Base-by-base conservation (phyloP, 768 basidiomycete species). In the Holtermannia corniformis region DNA sequence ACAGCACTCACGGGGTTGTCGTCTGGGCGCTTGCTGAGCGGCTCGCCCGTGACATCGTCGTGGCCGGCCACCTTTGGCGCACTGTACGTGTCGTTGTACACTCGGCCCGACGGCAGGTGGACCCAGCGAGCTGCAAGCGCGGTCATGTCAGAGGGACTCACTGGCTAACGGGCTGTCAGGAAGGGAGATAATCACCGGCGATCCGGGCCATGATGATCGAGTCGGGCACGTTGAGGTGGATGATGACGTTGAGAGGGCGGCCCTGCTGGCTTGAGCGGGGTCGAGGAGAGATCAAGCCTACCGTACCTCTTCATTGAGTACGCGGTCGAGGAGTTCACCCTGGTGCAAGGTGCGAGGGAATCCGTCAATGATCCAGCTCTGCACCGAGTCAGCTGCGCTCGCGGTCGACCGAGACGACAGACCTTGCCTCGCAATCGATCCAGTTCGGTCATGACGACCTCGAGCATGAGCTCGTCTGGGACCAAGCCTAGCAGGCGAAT, bases 281-380 rank as follows among this genome's bases (percentile, higher is more conserved):
- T 47, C 4, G 26, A 22, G 10, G 14, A 25, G 26, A 22, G 20
- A 22, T 47, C 19, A 11, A 47, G 19, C 5, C 19, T 44, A 44
- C 7, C 23, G 10, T 27, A 65, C 64, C 56, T 69, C 63, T 45
- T 62, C 54, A 26, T 61, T 64, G 22, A 73, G 52, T 12, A 66
- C 68, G 1, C 52, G 43, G 49, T 74, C 73, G 16, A 74, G 61
- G 24, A 72, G 52, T 44, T 60, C 59, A 3, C 70, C 73, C 52
- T 74, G 73, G 48, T 61, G 61, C 26, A 74, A 54, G 11, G 73
- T 74, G 10, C 73, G 61, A 3, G 73, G 73, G 54, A 72, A 74
- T 0, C 73, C 73, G 44, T 74, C 73, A 1, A 74, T 50, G 47
- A 74, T 72, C 73, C 73, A 74, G 59, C 63, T 69, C 68, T 70